Evolutionary conservation across 441 rosid species (phyloP).

Genomic region (Pelargonium cotyledonis): DNA sequence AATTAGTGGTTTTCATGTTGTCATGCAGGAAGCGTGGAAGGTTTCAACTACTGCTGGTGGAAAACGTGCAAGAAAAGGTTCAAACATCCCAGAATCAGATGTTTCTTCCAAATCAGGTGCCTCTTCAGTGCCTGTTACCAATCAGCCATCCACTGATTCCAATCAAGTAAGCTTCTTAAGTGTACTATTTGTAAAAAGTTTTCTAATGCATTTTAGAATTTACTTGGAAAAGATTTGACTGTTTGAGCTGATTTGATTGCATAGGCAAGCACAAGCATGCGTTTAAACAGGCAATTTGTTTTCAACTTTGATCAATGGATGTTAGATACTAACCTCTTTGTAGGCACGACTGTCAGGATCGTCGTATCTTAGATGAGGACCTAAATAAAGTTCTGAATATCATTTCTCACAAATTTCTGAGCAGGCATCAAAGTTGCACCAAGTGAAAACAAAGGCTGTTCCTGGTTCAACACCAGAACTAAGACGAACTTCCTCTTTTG

Average conservation of each 20-base stretch:
- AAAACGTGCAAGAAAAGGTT: constrained; percentile 80
- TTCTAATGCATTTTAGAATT: too few relatives aligned
- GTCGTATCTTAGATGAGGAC: not conserved
- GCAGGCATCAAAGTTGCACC: constrained; percentile 46
- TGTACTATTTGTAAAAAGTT: not conserved
- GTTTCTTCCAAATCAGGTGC: constrained; percentile 38
- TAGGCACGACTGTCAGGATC: not conserved
- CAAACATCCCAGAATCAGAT: constrained; percentile 49
- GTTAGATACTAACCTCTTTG: not conserved
- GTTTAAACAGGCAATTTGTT: constrained; percentile 7
- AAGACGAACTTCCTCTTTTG: constrained; percentile 90
- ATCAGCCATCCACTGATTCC: constrained; percentile 33
- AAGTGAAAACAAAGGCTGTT: constrained; percentile 32
- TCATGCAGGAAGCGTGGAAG: constrained; percentile 90
- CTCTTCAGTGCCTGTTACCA: constrained; percentile 27
- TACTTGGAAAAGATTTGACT: not conserved
- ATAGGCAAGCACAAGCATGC: not conserved
- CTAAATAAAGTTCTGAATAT: too few relatives aligned
- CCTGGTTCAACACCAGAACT: constrained; percentile 52
- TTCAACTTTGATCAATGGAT: not conserved
- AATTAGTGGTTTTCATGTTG: constrained; percentile 19
- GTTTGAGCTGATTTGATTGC: not conserved
- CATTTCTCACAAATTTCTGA: not conserved
- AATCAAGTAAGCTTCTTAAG: constrained; percentile 36
- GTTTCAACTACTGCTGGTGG: constrained; percentile 87